Conservation (phyloP, 1,139 yeast genomes). For the Taphrina pruni region DNA sequence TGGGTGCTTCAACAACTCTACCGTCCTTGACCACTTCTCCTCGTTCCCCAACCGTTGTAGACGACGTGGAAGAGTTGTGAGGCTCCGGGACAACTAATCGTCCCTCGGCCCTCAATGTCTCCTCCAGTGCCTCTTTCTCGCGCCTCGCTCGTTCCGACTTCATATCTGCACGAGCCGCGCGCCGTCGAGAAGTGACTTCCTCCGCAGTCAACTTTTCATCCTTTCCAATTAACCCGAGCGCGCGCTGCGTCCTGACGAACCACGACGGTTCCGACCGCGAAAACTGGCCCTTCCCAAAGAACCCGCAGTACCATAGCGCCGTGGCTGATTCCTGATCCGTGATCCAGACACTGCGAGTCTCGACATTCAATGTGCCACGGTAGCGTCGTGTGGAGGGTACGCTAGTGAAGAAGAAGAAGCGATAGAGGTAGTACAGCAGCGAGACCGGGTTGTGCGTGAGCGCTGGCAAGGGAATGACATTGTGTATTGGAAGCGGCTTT, state of each 20-base stretch:
- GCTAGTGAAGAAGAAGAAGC: slow-evolving; percentile 49
- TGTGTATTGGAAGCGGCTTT: slow-evolving; percentile 58
- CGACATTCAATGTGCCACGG: slow-evolving; percentile 43
- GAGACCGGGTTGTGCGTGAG: slow-evolving; percentile 53
- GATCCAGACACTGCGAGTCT: slow-evolving; percentile 54
- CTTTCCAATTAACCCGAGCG: slow-evolving; percentile 55
- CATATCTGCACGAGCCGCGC: slow-evolving; percentile 74
- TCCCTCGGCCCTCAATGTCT: slow-evolving; percentile 45
- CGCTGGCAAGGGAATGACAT: slow-evolving; percentile 53
- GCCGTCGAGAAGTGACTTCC: slow-evolving; percentile 73
- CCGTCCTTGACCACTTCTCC: slow-evolving; percentile 40
- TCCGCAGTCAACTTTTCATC: slow-evolving; percentile 62
- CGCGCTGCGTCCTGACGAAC: slow-evolving; percentile 67
- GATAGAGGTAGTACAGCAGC: slow-evolving; percentile 50
- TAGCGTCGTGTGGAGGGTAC: slow-evolving; percentile 53
- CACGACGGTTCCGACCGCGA: slow-evolving; percentile 94
- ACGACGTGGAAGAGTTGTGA: not conserved
- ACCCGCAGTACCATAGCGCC: slow-evolving; percentile 82
- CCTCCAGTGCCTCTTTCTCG: slow-evolving; percentile 51
- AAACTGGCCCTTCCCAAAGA: slow-evolving; percentile 89
- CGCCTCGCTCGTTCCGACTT: slow-evolving; percentile 60
- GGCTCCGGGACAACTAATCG: slow-evolving; percentile 23
- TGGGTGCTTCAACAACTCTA: not conserved
- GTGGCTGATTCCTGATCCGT: slow-evolving; percentile 58
- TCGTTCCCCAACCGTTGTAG: slow-evolving; percentile 34